A percentile compares a stretch with the other conserved stretches of the same genome.
Evolutionary conservation across 2,329 filamentous ascomycete species (phyloP).

Genomic region (Colletotrichum truncatum): DNA sequence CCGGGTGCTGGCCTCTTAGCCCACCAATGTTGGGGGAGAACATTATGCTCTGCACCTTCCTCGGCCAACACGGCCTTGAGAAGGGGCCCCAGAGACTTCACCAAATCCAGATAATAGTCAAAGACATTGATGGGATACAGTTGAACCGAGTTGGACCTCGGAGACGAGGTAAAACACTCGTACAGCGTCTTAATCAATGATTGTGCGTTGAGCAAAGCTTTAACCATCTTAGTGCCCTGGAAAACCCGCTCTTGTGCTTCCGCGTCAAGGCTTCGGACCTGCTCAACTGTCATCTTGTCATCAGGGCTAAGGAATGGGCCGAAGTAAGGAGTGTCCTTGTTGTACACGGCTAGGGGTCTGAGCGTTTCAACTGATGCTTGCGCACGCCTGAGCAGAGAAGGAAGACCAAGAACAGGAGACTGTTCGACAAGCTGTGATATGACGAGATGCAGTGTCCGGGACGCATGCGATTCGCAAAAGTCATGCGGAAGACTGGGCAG

Average conservation of each 20-base stretch:
- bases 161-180: constrained; percentile 76
- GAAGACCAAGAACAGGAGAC: constrained; percentile 82
- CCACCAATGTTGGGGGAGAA: constrained; percentile 76
- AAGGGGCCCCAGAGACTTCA: constrained; percentile 79
- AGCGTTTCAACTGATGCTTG: constrained; percentile 76
- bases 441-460: constrained; percentile 76
- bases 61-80: constrained; percentile 86
- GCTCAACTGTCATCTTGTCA: constrained; percentile 37
- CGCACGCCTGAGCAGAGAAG: constrained; percentile 80
- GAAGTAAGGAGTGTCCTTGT: constrained; percentile 73
- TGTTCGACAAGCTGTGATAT: constrained; percentile 82
- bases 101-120: constrained; percentile 81
- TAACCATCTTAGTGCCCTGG: constrained; percentile 80
- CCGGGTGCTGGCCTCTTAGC: constrained; percentile 24
- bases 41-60: constrained; percentile 77
- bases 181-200: constrained; percentile 79
- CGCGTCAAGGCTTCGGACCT: constrained; percentile 45
- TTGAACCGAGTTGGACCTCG: constrained; percentile 69
- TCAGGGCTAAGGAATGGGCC: constrained; percentile 67
- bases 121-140: constrained; percentile 84
- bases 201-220: constrained; percentile 80
- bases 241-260: constrained; percentile 53
- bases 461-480: constrained; percentile 73
- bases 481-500: constrained; percentile 82
- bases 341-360: constrained; percentile 67